Conservation (phyloP, 2,329 filamentous ascomycete species). For the Talaromyces sp. region DNA sequence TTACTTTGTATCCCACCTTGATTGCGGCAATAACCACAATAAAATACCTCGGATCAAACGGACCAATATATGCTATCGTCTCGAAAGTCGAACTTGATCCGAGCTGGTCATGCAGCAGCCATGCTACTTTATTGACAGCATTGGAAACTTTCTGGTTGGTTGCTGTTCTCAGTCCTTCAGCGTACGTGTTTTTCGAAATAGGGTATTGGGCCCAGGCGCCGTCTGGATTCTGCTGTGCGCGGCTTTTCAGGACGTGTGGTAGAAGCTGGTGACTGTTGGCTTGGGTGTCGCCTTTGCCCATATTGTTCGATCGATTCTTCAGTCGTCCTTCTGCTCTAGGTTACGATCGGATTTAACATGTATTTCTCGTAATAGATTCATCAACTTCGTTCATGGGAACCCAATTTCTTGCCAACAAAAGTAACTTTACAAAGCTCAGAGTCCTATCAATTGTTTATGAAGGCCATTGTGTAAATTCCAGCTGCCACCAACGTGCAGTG, state of each 20-base stretch:
- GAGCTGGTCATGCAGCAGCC: constrained; percentile 2
- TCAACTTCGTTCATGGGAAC: neutral
- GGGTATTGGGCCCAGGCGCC: constrained; percentile 16
- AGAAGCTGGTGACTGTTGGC: constrained; percentile 10
- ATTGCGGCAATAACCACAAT: constrained; percentile 20
- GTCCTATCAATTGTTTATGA: neutral
- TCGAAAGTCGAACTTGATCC: constrained; percentile 1
- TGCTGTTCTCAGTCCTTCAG: constrained; percentile 7
- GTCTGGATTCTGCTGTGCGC: constrained; percentile 10
- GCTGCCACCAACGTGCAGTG: neutral
- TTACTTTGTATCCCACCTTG: constrained; percentile 17
- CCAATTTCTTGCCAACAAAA: neutral
- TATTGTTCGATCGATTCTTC: neutral
- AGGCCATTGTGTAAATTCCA: neutral
- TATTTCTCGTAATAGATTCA: neutral
- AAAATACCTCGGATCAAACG: constrained; percentile 14
- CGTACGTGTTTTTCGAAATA: constrained; percentile 9
- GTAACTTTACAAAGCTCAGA: neutral
- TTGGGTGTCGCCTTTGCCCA: constrained; percentile 13
- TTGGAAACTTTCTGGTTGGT: constrained; percentile 8
- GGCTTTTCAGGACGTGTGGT: constrained; percentile 2
- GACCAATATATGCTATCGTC: constrained; percentile 18
- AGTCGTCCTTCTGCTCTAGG: neutral
- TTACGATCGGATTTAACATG: neutral
- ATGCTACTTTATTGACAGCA: constrained; percentile 11